phyloP scores from a whole-genome alignment of 2,329 filamentous ascomycete species.

The Bipolaris gigantea region DNA sequence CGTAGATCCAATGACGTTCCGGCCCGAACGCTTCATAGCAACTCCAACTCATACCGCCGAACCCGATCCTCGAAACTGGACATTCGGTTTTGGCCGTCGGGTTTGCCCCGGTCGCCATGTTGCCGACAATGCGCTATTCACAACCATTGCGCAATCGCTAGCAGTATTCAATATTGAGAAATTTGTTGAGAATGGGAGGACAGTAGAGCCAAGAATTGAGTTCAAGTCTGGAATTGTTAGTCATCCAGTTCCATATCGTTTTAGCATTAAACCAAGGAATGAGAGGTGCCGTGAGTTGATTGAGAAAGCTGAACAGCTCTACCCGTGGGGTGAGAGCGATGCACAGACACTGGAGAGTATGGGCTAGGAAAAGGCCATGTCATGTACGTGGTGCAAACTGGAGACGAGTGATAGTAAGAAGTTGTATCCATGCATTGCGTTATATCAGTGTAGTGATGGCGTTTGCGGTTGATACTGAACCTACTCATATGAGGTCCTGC shows the following conservation, averaged over 20 bases:
- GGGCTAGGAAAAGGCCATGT: not conserved
- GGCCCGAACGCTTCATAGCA: slow-evolving; percentile 50
- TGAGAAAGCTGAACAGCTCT: slow-evolving; percentile 35
- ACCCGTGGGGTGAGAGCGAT: slow-evolving; percentile 48
- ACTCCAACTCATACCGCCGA: slow-evolving; percentile 39
- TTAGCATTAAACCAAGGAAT: slow-evolving; percentile 42
- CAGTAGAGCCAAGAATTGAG: slow-evolving; percentile 41
- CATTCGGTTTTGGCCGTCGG: slow-evolving; percentile 49
- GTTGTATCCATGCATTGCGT: not conserved
- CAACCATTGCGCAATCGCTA: slow-evolving; percentile 50
- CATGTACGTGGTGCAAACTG: not conserved
- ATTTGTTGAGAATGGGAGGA: slow-evolving; percentile 42
- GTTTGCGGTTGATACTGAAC: not conserved
- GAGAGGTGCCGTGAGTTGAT: slow-evolving; percentile 41
- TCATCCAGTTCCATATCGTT: slow-evolving; percentile 45
- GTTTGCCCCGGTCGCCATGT: slow-evolving; percentile 49
- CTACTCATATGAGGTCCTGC: not conserved
- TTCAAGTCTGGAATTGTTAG: slow-evolving; percentile 45
- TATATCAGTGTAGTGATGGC: not conserved
- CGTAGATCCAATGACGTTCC: slow-evolving; percentile 46
- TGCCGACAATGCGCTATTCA: slow-evolving; percentile 48
- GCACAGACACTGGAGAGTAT: slow-evolving; percentile 27
- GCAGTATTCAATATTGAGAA: slow-evolving; percentile 53
- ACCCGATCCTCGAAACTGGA: slow-evolving; percentile 42
- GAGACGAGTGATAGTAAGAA: not conserved